phyloP scores from a whole-genome alignment of 2,329 filamentous ascomycete genomes.

The Thermothelomyces thermophilus region DNA sequence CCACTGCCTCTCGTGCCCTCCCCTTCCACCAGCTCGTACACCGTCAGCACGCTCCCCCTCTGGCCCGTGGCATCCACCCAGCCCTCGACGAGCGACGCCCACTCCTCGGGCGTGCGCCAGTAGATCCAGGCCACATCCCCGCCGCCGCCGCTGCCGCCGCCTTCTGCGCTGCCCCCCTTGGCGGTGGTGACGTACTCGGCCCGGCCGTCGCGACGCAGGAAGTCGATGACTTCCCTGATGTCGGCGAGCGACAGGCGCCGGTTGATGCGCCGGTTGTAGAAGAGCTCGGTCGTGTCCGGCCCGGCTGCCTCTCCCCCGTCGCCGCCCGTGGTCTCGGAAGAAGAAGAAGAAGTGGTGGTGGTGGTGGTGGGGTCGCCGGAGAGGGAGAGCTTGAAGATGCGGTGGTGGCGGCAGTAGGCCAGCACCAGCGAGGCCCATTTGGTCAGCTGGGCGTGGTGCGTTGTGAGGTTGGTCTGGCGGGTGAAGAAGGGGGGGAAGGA shows the following conservation, averaged over 20 bases:
- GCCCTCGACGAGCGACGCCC: slow-evolving; percentile 69
- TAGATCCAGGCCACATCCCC: slow-evolving; percentile 62
- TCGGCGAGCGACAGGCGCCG: slow-evolving; percentile 46
- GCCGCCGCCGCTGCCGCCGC: not conserved
- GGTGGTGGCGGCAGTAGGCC: slow-evolving; percentile 72
- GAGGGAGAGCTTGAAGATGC: slow-evolving; percentile 68
- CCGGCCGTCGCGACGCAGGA: slow-evolving; percentile 52
- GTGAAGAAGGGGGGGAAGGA: slow-evolving; percentile 83
- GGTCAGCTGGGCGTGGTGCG: slow-evolving; percentile 65
- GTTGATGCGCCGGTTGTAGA: slow-evolving; percentile 50
- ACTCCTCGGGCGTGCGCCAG: slow-evolving; percentile 85
- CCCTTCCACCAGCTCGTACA: slow-evolving; percentile 88
- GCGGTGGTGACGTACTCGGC: slow-evolving; percentile 52
- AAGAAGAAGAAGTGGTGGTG: not conserved
- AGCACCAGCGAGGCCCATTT: slow-evolving; percentile 87
- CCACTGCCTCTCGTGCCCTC: slow-evolving; percentile 67
- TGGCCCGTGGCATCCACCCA: slow-evolving; percentile 88
- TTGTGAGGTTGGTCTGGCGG: slow-evolving; percentile 66
- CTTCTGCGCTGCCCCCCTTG: slow-evolving; percentile 19
- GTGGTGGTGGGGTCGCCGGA: slow-evolving; percentile 44
- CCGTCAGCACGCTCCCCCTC: slow-evolving; percentile 79
- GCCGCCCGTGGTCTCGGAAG: slow-evolving; percentile 28
- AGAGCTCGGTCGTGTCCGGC: slow-evolving; percentile 40
- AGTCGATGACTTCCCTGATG: slow-evolving; percentile 51
- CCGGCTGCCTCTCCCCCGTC: slow-evolving; percentile 51